Evolutionary conservation across 2,329 filamentous ascomycete genomes (phyloP).

Genomic region (Arthrobotrys musiformis): DNA sequence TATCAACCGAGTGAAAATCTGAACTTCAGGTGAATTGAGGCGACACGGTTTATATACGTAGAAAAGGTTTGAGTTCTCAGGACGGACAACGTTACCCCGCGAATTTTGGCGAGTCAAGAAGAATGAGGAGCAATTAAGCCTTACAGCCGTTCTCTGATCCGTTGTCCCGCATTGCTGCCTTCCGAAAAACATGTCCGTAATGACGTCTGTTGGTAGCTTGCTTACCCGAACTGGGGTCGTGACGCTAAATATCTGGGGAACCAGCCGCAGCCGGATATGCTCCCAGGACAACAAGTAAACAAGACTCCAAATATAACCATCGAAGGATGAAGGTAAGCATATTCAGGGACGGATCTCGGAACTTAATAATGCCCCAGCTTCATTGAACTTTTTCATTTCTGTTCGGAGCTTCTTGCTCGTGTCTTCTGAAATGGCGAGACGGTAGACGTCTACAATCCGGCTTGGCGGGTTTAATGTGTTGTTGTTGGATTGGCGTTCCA

Average conservation of each 20-base stretch:
- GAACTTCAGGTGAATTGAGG: background rate
- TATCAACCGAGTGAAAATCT: background rate
- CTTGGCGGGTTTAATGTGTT: background rate
- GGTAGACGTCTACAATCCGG: slow-evolving; percentile 1
- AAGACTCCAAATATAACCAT: background rate
- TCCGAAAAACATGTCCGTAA: slow-evolving; percentile 16
- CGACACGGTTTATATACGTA: background rate
- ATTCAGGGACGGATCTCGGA: background rate
- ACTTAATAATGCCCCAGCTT: background rate
- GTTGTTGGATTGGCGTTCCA: slow-evolving; percentile 1
- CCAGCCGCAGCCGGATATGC: background rate
- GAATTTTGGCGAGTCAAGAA: slow-evolving; percentile 1
- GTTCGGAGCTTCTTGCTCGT: background rate
- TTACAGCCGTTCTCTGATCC: background rate
- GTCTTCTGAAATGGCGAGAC: background rate
- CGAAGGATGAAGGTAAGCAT: background rate
- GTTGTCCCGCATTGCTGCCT: slow-evolving; percentile 13
- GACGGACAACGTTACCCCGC: background rate
- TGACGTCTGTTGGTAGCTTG: background rate
- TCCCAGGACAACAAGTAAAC: background rate
- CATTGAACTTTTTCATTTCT: background rate
- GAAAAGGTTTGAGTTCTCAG: too few species aligned
- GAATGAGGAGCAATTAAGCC: slow-evolving; percentile 11
- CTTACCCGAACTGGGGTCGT: slow-evolving; percentile 3
- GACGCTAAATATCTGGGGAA: background rate